These are phyloP conservation scores for Dendrobium officinale DNA, from an alignment of 106 monocot species.

Conservation along the genomic window DNA sequence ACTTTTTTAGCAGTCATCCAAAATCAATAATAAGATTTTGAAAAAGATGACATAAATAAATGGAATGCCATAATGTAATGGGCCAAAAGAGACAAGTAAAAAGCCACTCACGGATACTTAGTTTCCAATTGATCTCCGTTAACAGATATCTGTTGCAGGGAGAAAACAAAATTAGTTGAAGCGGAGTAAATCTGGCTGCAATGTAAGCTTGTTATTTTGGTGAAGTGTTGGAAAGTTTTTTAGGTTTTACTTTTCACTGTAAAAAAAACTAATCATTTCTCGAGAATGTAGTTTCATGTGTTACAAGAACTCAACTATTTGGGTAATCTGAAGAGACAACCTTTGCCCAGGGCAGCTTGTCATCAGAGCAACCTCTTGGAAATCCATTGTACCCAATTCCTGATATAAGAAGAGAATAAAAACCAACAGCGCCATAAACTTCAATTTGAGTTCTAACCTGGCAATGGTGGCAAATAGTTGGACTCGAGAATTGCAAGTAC, in stretches of 20 bases:
- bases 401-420: constrained; percentile 21
- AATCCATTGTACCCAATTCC: constrained; percentile 98
- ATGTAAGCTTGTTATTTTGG: background rate
- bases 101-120: constrained; percentile 79
- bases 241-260: background rate
- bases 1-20: background rate
- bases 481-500: background rate
- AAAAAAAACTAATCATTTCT: background rate
- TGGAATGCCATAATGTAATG: no score
- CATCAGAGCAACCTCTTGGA: constrained; percentile 97
- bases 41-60: background rate
- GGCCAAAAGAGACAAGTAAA: background rate
- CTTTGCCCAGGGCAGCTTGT: constrained; percentile 97
- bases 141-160: constrained; percentile 61
- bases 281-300: background rate
- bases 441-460: background rate
- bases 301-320: constrained; percentile 4
- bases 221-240: background rate
- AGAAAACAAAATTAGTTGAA: constrained; percentile 5
- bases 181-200: background rate
- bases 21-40: background rate
- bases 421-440: background rate
- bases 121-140: constrained; percentile 76
- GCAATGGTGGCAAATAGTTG: background rate
- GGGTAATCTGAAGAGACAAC: constrained; percentile 20